Conservation (phyloP, 73 alveolate species). For the Symbiodinium pilosum region DNA sequence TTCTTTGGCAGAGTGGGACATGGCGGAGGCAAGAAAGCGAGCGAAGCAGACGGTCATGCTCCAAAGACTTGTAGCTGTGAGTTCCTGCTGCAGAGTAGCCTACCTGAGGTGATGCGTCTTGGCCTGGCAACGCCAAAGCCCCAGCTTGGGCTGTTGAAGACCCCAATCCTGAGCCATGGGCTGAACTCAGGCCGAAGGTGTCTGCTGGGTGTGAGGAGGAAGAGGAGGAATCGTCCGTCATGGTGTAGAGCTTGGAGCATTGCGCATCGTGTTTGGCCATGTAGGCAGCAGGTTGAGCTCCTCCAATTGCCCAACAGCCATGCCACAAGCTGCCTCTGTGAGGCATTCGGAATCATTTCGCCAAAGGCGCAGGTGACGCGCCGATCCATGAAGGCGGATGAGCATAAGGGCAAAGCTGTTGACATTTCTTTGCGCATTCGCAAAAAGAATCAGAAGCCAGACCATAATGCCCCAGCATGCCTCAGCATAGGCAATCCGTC, state of each 20-base stretch:
- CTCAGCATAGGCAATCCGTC: no score
- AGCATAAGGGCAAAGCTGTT: no score
- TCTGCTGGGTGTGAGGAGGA: conserved; percentile 34
- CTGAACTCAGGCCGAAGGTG: conserved; percentile 30
- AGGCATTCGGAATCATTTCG: conserved; percentile 79
- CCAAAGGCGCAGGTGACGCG: conserved; percentile 77
- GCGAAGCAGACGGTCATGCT: conserved; percentile 85
- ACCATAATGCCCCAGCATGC: no score
- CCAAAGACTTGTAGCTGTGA: no score
- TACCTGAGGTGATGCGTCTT: conserved; percentile 74
- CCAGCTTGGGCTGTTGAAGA: background rate
- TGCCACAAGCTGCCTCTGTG: background rate
- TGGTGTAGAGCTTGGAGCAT: background rate
- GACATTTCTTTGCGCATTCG: no score
- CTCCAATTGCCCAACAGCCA: no score
- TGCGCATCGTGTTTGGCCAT: background rate
- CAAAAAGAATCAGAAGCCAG: no score
- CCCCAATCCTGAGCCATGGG: background rate
- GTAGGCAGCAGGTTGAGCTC: background rate
- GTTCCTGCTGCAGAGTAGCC: no score
- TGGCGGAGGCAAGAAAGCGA: conserved; percentile 52
- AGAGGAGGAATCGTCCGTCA: conserved; percentile 57
- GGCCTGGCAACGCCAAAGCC: conserved; percentile 56
- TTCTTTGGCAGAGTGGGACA: background rate
- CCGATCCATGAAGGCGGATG: background rate